Evolutionary conservation across 495 filamentous ascomycete species (phyloP).

Genomic region (Poronia punctata): DNA sequence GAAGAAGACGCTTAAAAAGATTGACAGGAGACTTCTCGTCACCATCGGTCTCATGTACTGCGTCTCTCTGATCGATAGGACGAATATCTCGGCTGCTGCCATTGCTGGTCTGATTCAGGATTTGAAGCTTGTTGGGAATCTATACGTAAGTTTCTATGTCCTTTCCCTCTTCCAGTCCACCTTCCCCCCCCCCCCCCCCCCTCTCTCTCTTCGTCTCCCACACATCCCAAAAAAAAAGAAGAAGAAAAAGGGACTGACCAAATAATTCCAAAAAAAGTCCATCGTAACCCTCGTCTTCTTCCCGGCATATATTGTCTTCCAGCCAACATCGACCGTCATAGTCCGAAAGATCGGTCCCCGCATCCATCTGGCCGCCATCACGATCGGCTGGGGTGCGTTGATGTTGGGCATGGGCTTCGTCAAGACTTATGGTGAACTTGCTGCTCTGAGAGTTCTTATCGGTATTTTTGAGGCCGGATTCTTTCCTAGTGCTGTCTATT

Average conservation of each 20-base stretch:
- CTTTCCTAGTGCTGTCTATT: constrained; percentile 53
- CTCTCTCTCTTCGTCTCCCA: too few relatives aligned
- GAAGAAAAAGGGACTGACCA: too few relatives aligned
- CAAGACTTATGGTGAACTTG: constrained; percentile 38
- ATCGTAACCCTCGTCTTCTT: constrained; percentile 55
- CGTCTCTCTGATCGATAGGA: constrained; percentile 55
- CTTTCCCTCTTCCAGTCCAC: too few relatives aligned
- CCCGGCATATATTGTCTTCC: constrained; percentile 52
- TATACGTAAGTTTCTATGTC: constrained; percentile 32
- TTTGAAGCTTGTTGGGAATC: constrained; percentile 37
- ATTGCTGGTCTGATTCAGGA: constrained; percentile 51
- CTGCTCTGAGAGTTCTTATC: constrained; percentile 48
- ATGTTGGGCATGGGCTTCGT: constrained; percentile 56
- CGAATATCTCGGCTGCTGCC: constrained; percentile 50
- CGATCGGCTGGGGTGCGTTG: constrained; percentile 34
- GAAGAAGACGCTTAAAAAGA: constrained; percentile 42
- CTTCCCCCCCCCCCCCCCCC: too few relatives aligned
- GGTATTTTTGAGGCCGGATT: constrained; percentile 56
- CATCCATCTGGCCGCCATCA: constrained; percentile 44
- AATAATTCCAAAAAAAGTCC: constrained; percentile 29
- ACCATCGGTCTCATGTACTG: constrained; percentile 54
- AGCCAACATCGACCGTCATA: constrained; percentile 44
- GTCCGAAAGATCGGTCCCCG: constrained; percentile 52
- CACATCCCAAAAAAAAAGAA: too few relatives aligned
- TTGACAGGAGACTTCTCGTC: constrained; percentile 54